phyloP scores from a whole-genome alignment of 2,329 filamentous ascomycete species.

The Emydomyces testavorans region DNA sequence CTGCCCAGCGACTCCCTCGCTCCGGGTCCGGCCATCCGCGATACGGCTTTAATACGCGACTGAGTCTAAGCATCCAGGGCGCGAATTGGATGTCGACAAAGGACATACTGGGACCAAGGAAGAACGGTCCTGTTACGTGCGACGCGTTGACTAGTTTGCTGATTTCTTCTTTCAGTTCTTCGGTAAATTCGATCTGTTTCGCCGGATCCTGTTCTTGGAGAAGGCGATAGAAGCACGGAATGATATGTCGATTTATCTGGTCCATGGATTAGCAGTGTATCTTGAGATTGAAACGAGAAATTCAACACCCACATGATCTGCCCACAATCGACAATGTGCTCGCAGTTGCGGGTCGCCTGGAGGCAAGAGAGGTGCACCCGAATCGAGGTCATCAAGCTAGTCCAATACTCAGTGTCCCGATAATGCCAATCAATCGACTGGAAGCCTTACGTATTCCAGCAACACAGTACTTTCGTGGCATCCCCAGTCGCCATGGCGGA shows the following conservation, averaged over 20 bases:
- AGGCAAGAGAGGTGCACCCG: slow-evolving; percentile 52
- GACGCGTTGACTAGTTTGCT: slow-evolving; percentile 48
- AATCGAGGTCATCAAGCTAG: slow-evolving; percentile 61
- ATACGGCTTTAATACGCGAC: slow-evolving; percentile 54
- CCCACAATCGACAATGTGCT: slow-evolving; percentile 68
- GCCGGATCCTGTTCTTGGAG: slow-evolving; percentile 52
- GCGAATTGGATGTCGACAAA: slow-evolving; percentile 67
- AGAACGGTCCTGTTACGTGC: slow-evolving; percentile 55
- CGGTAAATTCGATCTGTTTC: slow-evolving; percentile 48
- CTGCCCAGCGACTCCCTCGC: slow-evolving; percentile 52
- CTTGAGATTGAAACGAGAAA: not conserved
- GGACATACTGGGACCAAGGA: slow-evolving; percentile 45
- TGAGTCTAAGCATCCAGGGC: slow-evolving; percentile 60
- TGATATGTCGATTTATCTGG: slow-evolving; percentile 62
- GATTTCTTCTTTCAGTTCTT: slow-evolving; percentile 56
- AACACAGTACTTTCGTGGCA: slow-evolving; percentile 72
- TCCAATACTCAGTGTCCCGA: not conserved
- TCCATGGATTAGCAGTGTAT: slow-evolving; percentile 10
- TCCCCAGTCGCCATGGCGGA: slow-evolving; percentile 68
- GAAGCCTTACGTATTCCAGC: slow-evolving; percentile 63
- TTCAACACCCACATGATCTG: slow-evolving; percentile 56
- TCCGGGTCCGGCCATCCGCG: slow-evolving; percentile 55
- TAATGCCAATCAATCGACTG: not conserved
- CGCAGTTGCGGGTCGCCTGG: slow-evolving; percentile 52
- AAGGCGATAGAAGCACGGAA: slow-evolving; percentile 64